Base-by-base conservation (phyloP, 768 basidiomycete genomes). In the Lactifluus hygrophoroides region DNA sequence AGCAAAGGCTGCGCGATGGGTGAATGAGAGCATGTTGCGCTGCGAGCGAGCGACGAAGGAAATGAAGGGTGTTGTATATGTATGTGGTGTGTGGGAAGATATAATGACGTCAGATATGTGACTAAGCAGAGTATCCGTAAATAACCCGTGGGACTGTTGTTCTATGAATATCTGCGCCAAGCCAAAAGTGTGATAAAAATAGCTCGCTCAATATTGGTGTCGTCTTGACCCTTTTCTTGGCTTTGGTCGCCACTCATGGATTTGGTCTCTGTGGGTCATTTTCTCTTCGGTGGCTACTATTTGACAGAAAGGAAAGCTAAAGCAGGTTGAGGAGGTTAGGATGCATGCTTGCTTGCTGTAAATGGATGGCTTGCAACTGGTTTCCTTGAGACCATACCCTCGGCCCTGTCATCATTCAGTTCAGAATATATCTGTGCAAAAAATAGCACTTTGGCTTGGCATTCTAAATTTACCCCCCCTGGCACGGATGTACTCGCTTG, bases 381-480 rank as follows among this genome's bases (percentile, higher is more conserved):
- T 11, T 43, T 43, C 21, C 9, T 44, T n/a, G n/a, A n/a, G n/a
- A n/a, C n/a, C 17, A 7, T 48, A 30, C 57, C 57, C 51, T 58
- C 43, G 44, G 38, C 57, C 44, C 51, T 40, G 32, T 45, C 17
- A 19, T 38, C 3, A 19, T 32, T 7, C 30, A 32, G 30, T n/a
- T n/a, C n/a, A n/a, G n/a, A n/a, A n/a, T n/a, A n/a, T n/a, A n/a
- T n/a, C n/a, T 16, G 19, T 19, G 5, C 27, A 57, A 64, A 35
- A 62, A 64, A 64, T 64, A 64, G 63, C 44, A 44, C 57, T 28
- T 62, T 57, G 56, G 56, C 63, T 64, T 64, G 63, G 63, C 63
- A 46, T 64, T 62, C 63, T 64, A 64, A 42, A 62, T 58, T 62
- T 64, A 62, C 55, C 51, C 51, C 17, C 32, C 32, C 32, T 60